Conservation (phyloP, 78 protist species). For the Cavenderia fasciculata region DNA sequence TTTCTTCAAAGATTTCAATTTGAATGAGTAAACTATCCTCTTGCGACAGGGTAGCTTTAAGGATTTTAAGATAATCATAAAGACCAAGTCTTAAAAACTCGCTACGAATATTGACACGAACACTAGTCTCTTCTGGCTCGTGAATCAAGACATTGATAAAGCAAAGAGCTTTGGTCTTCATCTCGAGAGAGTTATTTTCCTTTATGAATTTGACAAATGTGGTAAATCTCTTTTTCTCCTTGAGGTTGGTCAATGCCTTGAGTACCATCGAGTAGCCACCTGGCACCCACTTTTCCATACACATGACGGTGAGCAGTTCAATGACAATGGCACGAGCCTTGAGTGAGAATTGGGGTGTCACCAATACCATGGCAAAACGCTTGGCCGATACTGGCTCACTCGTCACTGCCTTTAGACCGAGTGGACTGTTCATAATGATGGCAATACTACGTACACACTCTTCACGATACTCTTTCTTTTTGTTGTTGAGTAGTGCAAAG, state of each 20-base stretch:
- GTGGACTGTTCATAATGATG: constrained; percentile 33
- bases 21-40: constrained; percentile 39
- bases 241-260: constrained; percentile 53
- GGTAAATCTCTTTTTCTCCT: constrained; percentile 64
- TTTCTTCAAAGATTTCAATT: constrained; percentile 70
- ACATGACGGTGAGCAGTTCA: constrained; percentile 52
- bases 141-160: constrained; percentile 65
- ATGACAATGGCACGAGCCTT: constrained; percentile 46
- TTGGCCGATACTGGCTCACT: constrained; percentile 36
- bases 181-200: constrained; percentile 56
- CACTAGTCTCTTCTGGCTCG: constrained; percentile 53
- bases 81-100: constrained; percentile 58
- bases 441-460: constrained; percentile 52
- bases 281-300: constrained; percentile 61
- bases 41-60: constrained; percentile 4
- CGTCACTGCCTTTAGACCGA: constrained; percentile 29
- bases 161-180: constrained; percentile 70
- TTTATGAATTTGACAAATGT: constrained; percentile 41
- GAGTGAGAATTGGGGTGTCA: constrained; percentile 24
- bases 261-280: constrained; percentile 61
- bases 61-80: constrained; percentile 6
- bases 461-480: constrained; percentile 44
- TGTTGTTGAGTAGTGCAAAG: constrained; percentile 7
- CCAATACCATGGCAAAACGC: constrained; percentile 28
- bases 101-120: constrained; percentile 28